A percentile compares a stretch with the other conserved stretches of the same genome.
phyloP scores from a whole-genome alignment of 1,284 basidiomycete species.

The Leccinum pachyderme region DNA sequence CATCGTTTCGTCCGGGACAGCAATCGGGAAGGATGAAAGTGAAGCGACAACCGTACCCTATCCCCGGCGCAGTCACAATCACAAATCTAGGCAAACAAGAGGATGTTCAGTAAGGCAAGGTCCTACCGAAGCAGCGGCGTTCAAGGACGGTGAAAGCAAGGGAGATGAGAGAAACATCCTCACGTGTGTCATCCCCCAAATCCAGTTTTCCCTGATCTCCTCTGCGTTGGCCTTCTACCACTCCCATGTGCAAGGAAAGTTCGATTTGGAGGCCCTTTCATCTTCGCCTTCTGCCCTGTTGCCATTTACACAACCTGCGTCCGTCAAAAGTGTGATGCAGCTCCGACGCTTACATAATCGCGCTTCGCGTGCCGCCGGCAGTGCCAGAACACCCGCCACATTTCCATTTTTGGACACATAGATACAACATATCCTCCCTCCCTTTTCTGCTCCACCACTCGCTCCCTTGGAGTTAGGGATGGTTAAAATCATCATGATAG shows the following conservation, averaged over 20 bases:
- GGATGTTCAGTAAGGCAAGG: constrained; percentile 81
- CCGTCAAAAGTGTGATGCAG: no score
- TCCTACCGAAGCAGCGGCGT: constrained; percentile 27
- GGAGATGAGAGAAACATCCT: background rate
- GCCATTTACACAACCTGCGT: constrained; percentile 12
- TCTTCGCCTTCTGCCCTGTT: constrained; percentile 1
- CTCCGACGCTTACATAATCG: no score
- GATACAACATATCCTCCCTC: background rate
- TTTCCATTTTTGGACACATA: background rate
- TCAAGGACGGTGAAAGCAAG: constrained; percentile 47
- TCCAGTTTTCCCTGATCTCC: constrained; percentile 38
- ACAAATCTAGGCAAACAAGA: constrained; percentile 73
- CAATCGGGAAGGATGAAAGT: constrained; percentile 1
- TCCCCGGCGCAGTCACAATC: background rate
- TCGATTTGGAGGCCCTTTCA: constrained; percentile 21
- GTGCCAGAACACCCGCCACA: background rate
- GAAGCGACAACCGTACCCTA: background rate
- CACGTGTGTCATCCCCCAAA: constrained; percentile 1
- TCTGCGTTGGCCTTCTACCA: constrained; percentile 41
- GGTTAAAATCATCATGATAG: no score
- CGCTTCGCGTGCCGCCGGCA: no score
- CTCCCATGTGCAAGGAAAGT: constrained; percentile 50
- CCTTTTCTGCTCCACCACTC: background rate
- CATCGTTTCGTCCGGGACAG: constrained; percentile 1
- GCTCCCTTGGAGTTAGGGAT: background rate